A percentile compares a stretch with the other conserved stretches of the same genome.
Evolutionary conservation across 129 eudicot species (phyloP).

Genomic region (Deinandra increscens): DNA sequence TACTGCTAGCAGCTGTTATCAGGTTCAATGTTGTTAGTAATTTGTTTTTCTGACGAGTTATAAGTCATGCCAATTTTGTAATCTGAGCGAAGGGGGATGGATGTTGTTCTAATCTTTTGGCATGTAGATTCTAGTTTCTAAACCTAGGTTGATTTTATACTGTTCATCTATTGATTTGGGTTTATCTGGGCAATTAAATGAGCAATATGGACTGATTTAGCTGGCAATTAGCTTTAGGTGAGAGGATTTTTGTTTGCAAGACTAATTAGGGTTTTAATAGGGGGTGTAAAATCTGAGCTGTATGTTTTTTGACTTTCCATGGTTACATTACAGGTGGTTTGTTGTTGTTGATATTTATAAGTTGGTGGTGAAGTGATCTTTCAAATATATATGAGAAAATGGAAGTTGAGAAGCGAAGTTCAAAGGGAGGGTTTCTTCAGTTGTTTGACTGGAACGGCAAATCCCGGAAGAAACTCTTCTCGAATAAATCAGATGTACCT

Average conservation of each 20-base stretch:
- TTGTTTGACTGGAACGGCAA: conserved; percentile 97
- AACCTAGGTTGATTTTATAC: neutral
- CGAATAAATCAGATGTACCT: conserved; percentile 63
- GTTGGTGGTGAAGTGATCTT: conserved; percentile 23
- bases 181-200: conserved; percentile 9
- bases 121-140: neutral
- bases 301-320: neutral
- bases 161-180: conserved; percentile 5
- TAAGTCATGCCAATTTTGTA: neutral
- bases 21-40: neutral
- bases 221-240: conserved; percentile 16
- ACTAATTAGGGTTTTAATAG: conserved; percentile 7
- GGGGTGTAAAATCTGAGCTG: conserved; percentile 10
- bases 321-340: conserved; percentile 27
- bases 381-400: conserved; percentile 45
- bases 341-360: conserved; percentile 19
- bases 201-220: conserved; percentile 15
- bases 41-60: neutral
- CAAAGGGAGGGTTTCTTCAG: conserved; percentile 89
- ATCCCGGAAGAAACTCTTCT: conserved; percentile 89
- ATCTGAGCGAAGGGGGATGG: neutral
- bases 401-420: conserved; percentile 84
- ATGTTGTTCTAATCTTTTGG: neutral
- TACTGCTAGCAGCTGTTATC: neutral
- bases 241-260: neutral